These are phyloP conservation scores for Datisca glomerata DNA, from an alignment of 306 rosid species.

Conservation along the genomic window DNA sequence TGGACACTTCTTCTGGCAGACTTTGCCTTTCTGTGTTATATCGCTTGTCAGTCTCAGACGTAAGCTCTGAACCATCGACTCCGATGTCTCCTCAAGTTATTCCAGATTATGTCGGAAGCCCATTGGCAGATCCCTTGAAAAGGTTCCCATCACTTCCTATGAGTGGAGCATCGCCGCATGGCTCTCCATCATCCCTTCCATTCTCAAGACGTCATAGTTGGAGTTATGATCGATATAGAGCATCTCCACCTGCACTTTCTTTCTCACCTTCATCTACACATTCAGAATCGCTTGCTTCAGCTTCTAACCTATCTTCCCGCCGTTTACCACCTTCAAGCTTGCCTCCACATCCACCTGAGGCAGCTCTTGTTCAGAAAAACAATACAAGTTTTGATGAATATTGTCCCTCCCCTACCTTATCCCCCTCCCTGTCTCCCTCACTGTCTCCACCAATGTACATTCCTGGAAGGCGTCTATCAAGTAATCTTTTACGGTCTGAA, in stretches of 20 bases:
- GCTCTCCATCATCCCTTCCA: slow-evolving; percentile 38
- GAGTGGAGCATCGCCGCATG: slow-evolving; percentile 33
- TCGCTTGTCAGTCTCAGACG: slow-evolving; percentile 34
- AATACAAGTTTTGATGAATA: slow-evolving; percentile 43
- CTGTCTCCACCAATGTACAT: slow-evolving; percentile 49
- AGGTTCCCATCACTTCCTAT: slow-evolving; percentile 48
- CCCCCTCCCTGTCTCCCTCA: slow-evolving; percentile 33
- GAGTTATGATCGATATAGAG: slow-evolving; percentile 49
- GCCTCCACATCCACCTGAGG: slow-evolving; percentile 62
- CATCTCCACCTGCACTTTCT: slow-evolving; percentile 38
- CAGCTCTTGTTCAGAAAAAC: slow-evolving; percentile 33
- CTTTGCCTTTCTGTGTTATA: slow-evolving; percentile 58
- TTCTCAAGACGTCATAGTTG: slow-evolving; percentile 52
- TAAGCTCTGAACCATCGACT: slow-evolving; percentile 50
- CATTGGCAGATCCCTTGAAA: slow-evolving; percentile 50
- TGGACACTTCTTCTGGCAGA: slow-evolving; percentile 72
- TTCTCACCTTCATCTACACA: slow-evolving; percentile 58
- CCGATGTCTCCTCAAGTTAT: slow-evolving; percentile 66
- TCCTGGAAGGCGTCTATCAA: slow-evolving; percentile 36
- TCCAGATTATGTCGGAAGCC: slow-evolving; percentile 78
- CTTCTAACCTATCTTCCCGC: slow-evolving; percentile 28
- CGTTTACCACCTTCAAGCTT: slow-evolving; percentile 43
- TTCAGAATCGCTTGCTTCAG: slow-evolving; percentile 42
- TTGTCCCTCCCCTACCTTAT: slow-evolving; percentile 41
- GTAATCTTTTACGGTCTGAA: slow-evolving; percentile 51